Base-by-base conservation (phyloP, 306 rosid species). In the Vigna mungo region DNA sequence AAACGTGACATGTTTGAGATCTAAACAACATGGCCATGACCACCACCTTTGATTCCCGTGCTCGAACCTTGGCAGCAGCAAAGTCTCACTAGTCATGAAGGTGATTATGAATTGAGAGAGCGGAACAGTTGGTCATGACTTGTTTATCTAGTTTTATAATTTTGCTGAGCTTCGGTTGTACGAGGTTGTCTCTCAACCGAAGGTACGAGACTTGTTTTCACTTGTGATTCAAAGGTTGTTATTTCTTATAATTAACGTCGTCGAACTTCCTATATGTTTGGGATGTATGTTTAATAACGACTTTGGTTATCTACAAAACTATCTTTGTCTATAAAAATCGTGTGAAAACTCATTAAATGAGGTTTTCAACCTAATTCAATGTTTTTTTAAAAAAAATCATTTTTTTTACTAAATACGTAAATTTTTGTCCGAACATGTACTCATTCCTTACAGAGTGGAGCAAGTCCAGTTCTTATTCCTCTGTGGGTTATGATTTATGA, bases 81-180 rank as follows among this genome's bases (percentile, higher is more conserved):
- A 25, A 18, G 64, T 72, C 55, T 75, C 80, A 68, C 61, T 70
- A 54, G 18, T 75, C 72, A 47, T 59, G 71, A 55, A 46, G 34
- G 15, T 44, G 9, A 66, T 59, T 44, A 53, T 23, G 65, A 34
- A 67, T 37, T 8, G 48, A 52, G 71, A 62, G 56, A 32, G 11
- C 46, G 14, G 39, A 17, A 44, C 43, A 30, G 41, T 44, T 14
- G 21, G 4, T 70, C n/a, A 70, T 67, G 46, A 48, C 3, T 9
- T 56, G 34, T 56, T 56, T 2, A 9, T 13, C n/a, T 46, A 46
- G 13, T 18, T 68, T 67, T 27, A 17, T 20, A 0, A 23, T 2
- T 34, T 36, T 37, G 4, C 1, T 16, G 2, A 18, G 12, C 12
- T 27, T 27, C 5, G 44, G 3, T 3, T 3, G 44, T 34, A 16